These are phyloP conservation scores for Funneliformis mosseae DNA, from an alignment of 192 early-diverging fungal species.

Conservation along the genomic window DNA sequence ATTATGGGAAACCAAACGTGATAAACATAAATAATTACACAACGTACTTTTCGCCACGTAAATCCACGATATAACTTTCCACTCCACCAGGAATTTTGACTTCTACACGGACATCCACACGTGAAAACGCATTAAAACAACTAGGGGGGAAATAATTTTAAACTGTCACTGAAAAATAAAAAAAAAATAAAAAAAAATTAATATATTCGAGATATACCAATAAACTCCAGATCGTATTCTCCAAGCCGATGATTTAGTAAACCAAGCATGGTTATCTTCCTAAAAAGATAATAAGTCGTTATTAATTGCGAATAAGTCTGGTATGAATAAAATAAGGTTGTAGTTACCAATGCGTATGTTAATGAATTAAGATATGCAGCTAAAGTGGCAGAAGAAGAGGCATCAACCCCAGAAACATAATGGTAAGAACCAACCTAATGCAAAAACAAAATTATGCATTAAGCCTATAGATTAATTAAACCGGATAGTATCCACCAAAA, in stretches of 20 bases:
- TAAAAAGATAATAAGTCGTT: slow-evolving; percentile 26
- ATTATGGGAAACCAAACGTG: background rate
- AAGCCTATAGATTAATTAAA: slow-evolving; percentile 1
- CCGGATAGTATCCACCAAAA: background rate
- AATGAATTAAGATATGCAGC: slow-evolving; percentile 97
- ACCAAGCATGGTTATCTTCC: slow-evolving; percentile 70
- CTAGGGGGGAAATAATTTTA: slow-evolving; percentile 48
- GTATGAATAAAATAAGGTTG: background rate
- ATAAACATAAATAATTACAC: background rate
- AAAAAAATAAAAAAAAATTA: background rate
- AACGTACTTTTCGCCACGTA: slow-evolving; percentile 81
- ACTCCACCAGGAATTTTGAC: slow-evolving; percentile 98
- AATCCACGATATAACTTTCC: slow-evolving; percentile 86
- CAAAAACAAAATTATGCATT: slow-evolving; percentile 24
- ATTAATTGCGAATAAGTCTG: background rate
- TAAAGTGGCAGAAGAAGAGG: slow-evolving; percentile 93
- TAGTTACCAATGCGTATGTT: slow-evolving; percentile 80
- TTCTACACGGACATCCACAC: slow-evolving; percentile 97
- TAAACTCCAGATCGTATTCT: slow-evolving; percentile 66
- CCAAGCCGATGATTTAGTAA: slow-evolving; percentile 62
- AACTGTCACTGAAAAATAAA: background rate
- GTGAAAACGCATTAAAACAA: slow-evolving; percentile 97
- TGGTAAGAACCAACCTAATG: slow-evolving; percentile 83
- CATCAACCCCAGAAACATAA: slow-evolving; percentile 78
- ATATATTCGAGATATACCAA: slow-evolving; percentile 47